Conservation (phyloP, 2,329 filamentous ascomycete species). For the Aureobasidium leucospermi region DNA sequence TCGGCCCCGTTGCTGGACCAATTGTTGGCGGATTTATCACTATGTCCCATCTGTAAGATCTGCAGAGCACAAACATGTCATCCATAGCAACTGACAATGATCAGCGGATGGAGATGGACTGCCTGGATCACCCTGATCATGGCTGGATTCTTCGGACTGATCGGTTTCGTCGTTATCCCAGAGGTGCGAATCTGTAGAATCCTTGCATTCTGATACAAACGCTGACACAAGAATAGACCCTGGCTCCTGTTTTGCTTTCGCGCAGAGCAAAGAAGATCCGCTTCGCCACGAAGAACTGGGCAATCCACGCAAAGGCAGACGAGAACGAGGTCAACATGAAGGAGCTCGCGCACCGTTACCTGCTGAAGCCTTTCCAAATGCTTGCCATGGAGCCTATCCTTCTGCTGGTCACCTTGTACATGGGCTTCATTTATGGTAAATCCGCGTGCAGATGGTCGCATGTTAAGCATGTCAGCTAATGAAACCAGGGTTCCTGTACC, state of each 20-base stretch:
- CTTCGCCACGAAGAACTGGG: constrained; percentile 60
- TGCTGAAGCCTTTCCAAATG: constrained; percentile 31
- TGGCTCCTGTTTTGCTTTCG: constrained; percentile 54
- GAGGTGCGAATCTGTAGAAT: constrained; percentile 36
- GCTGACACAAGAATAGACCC: constrained; percentile 25
- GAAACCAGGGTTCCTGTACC: constrained; percentile 20
- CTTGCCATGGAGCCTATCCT: constrained; percentile 42
- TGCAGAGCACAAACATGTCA: no score
- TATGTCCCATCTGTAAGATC: constrained; percentile 20
- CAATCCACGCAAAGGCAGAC: constrained; percentile 58
- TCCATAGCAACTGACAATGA: constrained; percentile 20
- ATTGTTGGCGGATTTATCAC: constrained; percentile 44
- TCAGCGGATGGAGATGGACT: constrained; percentile 50
- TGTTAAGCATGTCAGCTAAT: constrained; percentile 19
- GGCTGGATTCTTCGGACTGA: constrained; percentile 34
- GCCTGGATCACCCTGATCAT: constrained; percentile 49
- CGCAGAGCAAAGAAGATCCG: constrained; percentile 55
- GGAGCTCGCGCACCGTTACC: constrained; percentile 36
- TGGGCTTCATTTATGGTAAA: constrained; percentile 24
- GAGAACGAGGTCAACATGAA: constrained; percentile 60
- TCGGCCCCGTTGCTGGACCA: constrained; percentile 43
- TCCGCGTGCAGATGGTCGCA: constrained; percentile 20
- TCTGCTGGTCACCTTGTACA: constrained; percentile 36
- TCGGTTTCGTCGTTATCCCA: constrained; percentile 40
- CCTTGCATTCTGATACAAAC: constrained; percentile 16